Conservation (phyloP, 106 monocot species). For the Allium fistulosum region DNA sequence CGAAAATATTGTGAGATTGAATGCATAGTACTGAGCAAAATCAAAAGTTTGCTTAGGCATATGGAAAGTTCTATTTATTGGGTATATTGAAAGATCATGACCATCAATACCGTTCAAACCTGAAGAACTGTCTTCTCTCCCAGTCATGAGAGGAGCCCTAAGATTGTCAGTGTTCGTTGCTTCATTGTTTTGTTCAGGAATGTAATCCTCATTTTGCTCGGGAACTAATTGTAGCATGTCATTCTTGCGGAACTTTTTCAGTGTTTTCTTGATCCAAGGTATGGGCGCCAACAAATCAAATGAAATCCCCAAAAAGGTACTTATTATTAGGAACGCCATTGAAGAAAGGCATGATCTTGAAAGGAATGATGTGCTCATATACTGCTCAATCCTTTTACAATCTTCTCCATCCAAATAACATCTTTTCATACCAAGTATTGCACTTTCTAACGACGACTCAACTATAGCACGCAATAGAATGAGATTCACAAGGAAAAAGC, state of each 20-base stretch:
- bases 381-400: conserved; percentile 79
- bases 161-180: conserved; percentile 24
- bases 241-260: conserved; percentile 88
- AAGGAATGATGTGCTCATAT: conserved; percentile 88
- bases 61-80: conserved; percentile 82
- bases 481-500: conserved; percentile 96
- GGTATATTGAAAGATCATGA: conserved; percentile 78
- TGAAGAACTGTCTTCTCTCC: conserved; percentile 29
- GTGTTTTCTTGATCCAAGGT: conserved; percentile 90
- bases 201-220: conserved; percentile 76
- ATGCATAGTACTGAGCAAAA: conserved; percentile 98
- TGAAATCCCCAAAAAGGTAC: conserved; percentile 93
- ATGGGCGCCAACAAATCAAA: conserved; percentile 92
- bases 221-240: conserved; percentile 97
- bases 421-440: conserved; percentile 76
- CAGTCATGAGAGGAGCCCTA: conserved; percentile 61
- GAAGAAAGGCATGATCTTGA: conserved; percentile 85
- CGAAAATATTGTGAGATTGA: conserved; percentile 94
- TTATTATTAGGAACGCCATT: conserved; percentile 85
- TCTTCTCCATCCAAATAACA: conserved; percentile 92
- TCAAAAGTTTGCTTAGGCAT: conserved; percentile 92
- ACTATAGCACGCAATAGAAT: conserved; percentile 81
- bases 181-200: conserved; percentile 34
- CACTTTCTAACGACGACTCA: conserved; percentile 87
- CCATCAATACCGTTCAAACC: conserved; percentile 55